These are phyloP conservation scores for Fagus crenata DNA, from an alignment of 306 rosid species.

Conservation along the genomic window DNA sequence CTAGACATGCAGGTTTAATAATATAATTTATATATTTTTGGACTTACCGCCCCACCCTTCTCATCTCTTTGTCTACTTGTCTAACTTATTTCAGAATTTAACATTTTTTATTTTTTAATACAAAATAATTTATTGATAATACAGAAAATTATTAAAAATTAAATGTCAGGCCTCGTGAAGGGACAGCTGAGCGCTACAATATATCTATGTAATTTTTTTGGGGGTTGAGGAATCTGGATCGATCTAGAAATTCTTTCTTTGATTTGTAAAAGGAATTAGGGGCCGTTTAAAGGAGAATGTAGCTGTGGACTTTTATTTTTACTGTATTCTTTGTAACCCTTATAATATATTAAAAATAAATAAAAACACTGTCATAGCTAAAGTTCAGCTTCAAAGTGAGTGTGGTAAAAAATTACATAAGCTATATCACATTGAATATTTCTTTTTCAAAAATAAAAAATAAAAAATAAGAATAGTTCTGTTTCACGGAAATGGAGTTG, in stretches of 20 bases:
- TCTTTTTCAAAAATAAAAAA: no score
- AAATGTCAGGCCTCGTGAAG: constrained; percentile 14
- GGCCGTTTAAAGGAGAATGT: no score
- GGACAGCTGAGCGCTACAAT: constrained; percentile 9
- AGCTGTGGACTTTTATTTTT: constrained; percentile 32
- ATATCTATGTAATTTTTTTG: background rate
- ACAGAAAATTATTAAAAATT: background rate
- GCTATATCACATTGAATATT: background rate
- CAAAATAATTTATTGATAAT: background rate
- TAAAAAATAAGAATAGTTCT: no score
- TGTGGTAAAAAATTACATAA: no score
- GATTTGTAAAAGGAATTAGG: background rate
- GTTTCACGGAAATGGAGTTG: constrained; percentile 11
- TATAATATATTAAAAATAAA: constrained; percentile 14
- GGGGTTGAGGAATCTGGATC: background rate
- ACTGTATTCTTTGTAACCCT: constrained; percentile 29
- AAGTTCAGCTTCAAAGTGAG: constrained; percentile 17
- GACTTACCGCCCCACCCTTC: constrained; percentile 23
- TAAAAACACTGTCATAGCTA: constrained; percentile 31
- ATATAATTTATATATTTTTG: background rate
- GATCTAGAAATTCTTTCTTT: background rate
- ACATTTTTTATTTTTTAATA: background rate
- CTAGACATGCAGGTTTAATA: constrained; percentile 16
- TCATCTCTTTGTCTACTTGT: constrained; percentile 39
- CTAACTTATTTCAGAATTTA: constrained; percentile 38